Conservation (phyloP, 768 basidiomycete genomes). For the Mycena filopes region DNA sequence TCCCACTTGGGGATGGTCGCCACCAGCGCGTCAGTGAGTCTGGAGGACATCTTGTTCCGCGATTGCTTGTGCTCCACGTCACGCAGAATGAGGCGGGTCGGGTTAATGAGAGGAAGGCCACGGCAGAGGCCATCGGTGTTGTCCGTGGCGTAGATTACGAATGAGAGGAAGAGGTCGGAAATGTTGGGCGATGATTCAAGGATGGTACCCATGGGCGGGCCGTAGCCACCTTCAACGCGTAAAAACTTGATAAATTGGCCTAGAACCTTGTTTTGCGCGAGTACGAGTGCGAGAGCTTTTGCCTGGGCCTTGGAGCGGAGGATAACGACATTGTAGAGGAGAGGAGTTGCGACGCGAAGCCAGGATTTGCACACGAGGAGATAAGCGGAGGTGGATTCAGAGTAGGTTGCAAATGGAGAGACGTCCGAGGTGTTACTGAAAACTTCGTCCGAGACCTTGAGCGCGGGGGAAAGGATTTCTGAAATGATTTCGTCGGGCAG, state of each 20-base stretch:
- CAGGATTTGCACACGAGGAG: constrained; percentile 40
- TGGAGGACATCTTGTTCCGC: constrained; percentile 5
- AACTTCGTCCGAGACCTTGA: constrained; percentile 33
- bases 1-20: constrained; percentile 13
- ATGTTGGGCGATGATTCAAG: neutral
- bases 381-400: constrained; percentile 31
- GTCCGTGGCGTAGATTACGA: constrained; percentile 6
- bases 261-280: neutral
- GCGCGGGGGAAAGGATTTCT: constrained; percentile 32
- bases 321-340: constrained; percentile 40
- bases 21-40: neutral
- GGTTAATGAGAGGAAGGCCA: constrained; percentile 19
- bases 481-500: constrained; percentile 40
- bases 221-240: neutral
- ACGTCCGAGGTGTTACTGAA: constrained; percentile 25
- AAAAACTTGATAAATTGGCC: neutral
- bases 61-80: neutral
- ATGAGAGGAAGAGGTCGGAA: constrained; percentile 8
- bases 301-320: constrained; percentile 35
- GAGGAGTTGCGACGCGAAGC: constrained; percentile 41
- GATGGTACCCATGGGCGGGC: neutral
- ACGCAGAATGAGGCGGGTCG: constrained; percentile 12
- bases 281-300: neutral
- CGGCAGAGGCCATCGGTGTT: constrained; percentile 19
- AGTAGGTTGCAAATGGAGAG: constrained; percentile 33